A percentile compares a stretch with the other conserved stretches of the same genome.
Evolutionary conservation across 306 rosid genomes (phyloP).

Genomic region (Prunus mume): DNA sequence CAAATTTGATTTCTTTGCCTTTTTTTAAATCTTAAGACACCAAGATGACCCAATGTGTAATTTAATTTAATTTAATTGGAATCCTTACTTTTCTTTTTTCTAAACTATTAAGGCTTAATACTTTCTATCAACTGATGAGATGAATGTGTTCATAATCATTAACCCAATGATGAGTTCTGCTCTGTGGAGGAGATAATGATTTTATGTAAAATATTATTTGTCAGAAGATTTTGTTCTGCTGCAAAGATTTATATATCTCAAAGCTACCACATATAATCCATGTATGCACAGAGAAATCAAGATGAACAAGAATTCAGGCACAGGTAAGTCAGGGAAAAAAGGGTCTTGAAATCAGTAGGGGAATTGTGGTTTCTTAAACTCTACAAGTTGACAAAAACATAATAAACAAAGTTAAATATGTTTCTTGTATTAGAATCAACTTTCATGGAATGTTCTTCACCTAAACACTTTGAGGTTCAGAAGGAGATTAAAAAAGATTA

Average conservation of each 20-base stretch:
- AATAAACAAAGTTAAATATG: background rate
- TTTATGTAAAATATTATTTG: slow-evolving; percentile 32
- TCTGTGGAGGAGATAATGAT: slow-evolving; percentile 29
- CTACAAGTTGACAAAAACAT: background rate
- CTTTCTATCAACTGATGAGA: slow-evolving; percentile 20
- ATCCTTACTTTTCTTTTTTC: slow-evolving; percentile 25
- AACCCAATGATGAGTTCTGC: slow-evolving; percentile 13
- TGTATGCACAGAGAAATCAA: background rate
- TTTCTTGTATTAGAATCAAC: background rate
- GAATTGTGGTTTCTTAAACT: background rate
- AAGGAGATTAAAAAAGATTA: background rate
- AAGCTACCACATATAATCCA: too few relatives aligned
- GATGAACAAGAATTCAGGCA: slow-evolving; percentile 16
- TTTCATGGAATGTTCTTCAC: background rate
- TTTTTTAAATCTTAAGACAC: slow-evolving; percentile 7
- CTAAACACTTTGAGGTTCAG: background rate
- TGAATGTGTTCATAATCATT: slow-evolving; percentile 25
- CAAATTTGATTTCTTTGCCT: slow-evolving; percentile 21
- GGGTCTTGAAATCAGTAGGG: background rate
- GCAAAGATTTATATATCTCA: background rate
- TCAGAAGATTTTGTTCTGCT: slow-evolving; percentile 40
- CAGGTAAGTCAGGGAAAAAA: background rate
- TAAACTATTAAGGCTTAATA: slow-evolving; percentile 9
- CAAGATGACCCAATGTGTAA: slow-evolving; percentile 5
- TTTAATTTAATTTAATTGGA: slow-evolving; percentile 18